Percentiles rank a stretch among this genome's conserved stretches.
Conservation (phyloP, 1,284 basidiomycete genomes). For the Butyriboletus appendiculatus region DNA sequence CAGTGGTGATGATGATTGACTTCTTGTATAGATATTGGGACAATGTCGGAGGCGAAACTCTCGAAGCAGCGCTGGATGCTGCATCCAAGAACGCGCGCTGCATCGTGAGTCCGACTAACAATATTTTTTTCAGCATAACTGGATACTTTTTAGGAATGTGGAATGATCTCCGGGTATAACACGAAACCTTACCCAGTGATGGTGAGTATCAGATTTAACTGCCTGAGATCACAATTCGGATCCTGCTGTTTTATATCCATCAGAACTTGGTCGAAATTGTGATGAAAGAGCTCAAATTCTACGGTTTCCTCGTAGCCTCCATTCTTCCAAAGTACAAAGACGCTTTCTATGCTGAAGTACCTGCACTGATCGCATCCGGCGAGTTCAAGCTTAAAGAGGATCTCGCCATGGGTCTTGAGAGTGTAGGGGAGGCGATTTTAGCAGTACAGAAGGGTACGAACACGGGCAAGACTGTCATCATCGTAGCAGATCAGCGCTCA, state of each 20-base stretch:
- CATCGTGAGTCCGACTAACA: constrained; percentile 11
- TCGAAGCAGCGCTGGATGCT: constrained; percentile 56
- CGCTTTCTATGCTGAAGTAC: constrained; percentile 16
- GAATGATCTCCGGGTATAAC: constrained; percentile 23
- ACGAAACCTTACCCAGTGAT: constrained; percentile 5
- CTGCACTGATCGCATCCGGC: constrained; percentile 14
- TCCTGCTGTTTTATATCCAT: background rate
- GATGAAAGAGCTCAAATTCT: constrained; percentile 11
- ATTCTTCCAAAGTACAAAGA: constrained; percentile 11
- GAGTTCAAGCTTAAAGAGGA: constrained; percentile 20
- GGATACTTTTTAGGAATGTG: constrained; percentile 17
- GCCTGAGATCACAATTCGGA: background rate
- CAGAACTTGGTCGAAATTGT: constrained; percentile 19
- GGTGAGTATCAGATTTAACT: constrained; percentile 5
- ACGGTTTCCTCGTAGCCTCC: constrained; percentile 12
- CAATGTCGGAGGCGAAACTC: constrained; percentile 20
- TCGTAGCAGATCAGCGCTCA: constrained; percentile 9
- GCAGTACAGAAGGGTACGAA: constrained; percentile 25
- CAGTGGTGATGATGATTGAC: background rate
- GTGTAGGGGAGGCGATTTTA: constrained; percentile 15
- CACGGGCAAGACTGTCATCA: constrained; percentile 19
- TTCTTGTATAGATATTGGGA: constrained; percentile 36
- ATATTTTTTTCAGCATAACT: background rate
- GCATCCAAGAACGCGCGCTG: constrained; percentile 55
- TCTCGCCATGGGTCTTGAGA: constrained; percentile 14